Conservation (phyloP, 352 stramenopile species). For the Halophytophthora polymorphica region DNA sequence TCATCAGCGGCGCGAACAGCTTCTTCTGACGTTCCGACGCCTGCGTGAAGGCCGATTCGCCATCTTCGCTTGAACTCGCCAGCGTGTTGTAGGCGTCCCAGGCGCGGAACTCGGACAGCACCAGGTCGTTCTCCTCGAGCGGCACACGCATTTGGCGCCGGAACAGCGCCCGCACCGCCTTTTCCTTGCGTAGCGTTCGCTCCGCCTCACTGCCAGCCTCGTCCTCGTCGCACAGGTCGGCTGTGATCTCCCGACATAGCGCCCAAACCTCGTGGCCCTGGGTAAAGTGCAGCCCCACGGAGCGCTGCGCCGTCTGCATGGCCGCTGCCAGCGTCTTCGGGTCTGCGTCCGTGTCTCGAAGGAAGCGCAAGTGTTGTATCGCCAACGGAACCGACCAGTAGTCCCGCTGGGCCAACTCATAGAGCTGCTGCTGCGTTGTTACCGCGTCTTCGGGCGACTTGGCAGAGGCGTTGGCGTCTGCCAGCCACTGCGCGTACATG, state of each 20-base stretch:
- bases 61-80: conserved; percentile 4
- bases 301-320: conserved; percentile 31
- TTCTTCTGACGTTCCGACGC: conserved; percentile 12
- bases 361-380: conserved; percentile 34
- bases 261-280: conserved; percentile 62
- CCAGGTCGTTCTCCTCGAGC: conserved; percentile 68
- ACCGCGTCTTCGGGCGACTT: conserved; percentile 1
- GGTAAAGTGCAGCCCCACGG: conserved; percentile 49
- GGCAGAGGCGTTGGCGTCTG: conserved; percentile 18
- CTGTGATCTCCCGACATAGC: conserved; percentile 42
- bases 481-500: conserved; percentile 58
- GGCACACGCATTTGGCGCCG: conserved; percentile 53
- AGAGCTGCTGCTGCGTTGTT: conserved; percentile 28
- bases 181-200: conserved; percentile 31
- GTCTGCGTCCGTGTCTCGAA: conserved; percentile 25
- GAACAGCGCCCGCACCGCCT: conserved; percentile 37
- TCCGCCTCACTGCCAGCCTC: background rate
- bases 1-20: conserved; percentile 43
- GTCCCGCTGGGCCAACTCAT: conserved; percentile 35
- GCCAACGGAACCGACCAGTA: conserved; percentile 59
- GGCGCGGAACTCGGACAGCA: conserved; percentile 71
- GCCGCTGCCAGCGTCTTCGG: conserved; percentile 21
- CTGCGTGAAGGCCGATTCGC: no score
- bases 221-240: conserved; percentile 29
- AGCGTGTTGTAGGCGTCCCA: conserved; percentile 69